A percentile compares a stretch with the other conserved stretches of the same genome.
Conservation (phyloP, 768 basidiomycete genomes). For the Amanita inopinata region DNA sequence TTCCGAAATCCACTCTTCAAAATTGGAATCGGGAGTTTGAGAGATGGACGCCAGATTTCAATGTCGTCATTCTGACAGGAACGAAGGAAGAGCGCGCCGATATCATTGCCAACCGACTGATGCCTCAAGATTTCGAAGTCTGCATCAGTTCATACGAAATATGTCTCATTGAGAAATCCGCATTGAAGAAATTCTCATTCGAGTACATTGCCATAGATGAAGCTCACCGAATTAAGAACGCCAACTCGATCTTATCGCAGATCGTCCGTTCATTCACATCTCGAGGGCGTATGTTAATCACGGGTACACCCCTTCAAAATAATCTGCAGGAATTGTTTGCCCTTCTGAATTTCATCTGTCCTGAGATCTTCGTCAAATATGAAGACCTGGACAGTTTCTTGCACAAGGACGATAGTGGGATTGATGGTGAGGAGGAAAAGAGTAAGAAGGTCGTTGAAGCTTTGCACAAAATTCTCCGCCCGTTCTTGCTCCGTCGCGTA, state of each 20-base stretch:
- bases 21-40: constrained; percentile 95
- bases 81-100: constrained; percentile 83
- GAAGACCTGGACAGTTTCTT: constrained; percentile 90
- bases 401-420: constrained; percentile 70
- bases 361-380: constrained; percentile 90
- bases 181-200: constrained; percentile 90
- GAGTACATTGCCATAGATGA: constrained; percentile 99
- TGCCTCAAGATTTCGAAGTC: constrained; percentile 86
- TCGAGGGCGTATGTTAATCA: constrained; percentile 86
- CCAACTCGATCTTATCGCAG: constrained; percentile 89
- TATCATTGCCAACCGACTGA: constrained; percentile 66
- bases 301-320: constrained; percentile 95
- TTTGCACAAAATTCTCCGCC: constrained; percentile 90
- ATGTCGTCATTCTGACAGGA: constrained; percentile 72
- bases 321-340: constrained; percentile 94
- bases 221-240: constrained; percentile 98
- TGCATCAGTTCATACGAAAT: constrained; percentile 97
- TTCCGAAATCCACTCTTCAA: constrained; percentile 96
- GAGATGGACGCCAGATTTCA: constrained; percentile 86
- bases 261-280: constrained; percentile 89
- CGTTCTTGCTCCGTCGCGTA: constrained; percentile 88
- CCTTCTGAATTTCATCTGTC: constrained; percentile 89
- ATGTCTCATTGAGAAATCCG: constrained; percentile 89
- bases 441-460: constrained; percentile 95
- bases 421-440: constrained; percentile 67